Conservation (phyloP, 2,329 filamentous ascomycete species). For the Aspergillus spinulosporus region DNA sequence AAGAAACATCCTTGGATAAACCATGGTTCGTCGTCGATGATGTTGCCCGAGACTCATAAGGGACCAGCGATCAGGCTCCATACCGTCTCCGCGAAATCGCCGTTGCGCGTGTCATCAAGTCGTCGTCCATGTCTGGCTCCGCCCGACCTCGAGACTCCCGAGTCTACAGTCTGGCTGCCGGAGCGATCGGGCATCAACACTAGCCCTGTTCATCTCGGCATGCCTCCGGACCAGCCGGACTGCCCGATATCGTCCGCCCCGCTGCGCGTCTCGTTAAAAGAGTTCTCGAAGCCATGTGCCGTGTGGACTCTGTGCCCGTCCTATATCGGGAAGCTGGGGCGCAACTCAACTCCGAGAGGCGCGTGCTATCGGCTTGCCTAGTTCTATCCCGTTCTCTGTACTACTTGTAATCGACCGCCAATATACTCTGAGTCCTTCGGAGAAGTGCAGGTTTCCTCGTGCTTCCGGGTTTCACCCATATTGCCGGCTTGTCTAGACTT, state of each 20-base stretch:
- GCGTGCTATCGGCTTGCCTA: background rate
- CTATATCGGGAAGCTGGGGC: conserved; percentile 9
- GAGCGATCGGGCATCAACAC: conserved; percentile 4
- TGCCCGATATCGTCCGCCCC: conserved; percentile 24
- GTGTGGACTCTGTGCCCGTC: background rate
- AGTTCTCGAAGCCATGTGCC: background rate
- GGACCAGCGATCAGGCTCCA: background rate
- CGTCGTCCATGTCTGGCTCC: background rate
- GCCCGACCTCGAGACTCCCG: background rate
- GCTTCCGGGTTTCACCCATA: background rate
- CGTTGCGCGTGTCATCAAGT: background rate
- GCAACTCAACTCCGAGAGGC: background rate
- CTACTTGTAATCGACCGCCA: background rate
- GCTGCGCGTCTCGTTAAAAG: conserved; percentile 1
- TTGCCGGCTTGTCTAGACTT: background rate
- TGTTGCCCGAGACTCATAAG: background rate
- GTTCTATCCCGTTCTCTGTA: background rate
- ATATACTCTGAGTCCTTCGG: background rate
- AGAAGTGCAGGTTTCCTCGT: too few relatives aligned
- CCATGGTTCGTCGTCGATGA: background rate
- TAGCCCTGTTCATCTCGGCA: conserved; percentile 12
- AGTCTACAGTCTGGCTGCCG: background rate
- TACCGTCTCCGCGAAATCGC: background rate
- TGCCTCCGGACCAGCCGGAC: conserved; percentile 24
- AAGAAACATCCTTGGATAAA: background rate